Evolutionary conservation across 1,284 basidiomycete species (phyloP).

Genomic region (Boletellus sp.): DNA sequence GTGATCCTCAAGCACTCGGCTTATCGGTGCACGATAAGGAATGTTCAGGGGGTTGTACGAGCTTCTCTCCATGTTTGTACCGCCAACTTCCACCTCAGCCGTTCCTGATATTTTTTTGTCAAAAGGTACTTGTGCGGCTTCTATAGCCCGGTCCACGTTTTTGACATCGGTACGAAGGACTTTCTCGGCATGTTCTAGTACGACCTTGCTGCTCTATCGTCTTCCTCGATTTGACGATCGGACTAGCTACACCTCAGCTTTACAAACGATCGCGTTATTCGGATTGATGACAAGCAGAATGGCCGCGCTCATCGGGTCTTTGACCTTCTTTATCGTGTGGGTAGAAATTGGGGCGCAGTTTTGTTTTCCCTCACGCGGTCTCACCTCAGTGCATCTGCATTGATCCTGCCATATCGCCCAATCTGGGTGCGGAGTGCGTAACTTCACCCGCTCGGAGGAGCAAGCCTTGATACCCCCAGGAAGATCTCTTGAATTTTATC

Average conservation of each 20-base stretch:
- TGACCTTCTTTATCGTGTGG: conserved; percentile 58
- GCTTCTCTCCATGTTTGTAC: conserved; percentile 53
- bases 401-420: conserved; percentile 52
- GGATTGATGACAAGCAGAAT: conserved; percentile 69
- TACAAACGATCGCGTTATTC: conserved; percentile 77
- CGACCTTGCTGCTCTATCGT: conserved; percentile 27
- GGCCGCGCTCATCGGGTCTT: conserved; percentile 58
- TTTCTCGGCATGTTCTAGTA: conserved; percentile 66
- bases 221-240: conserved; percentile 1
- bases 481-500: conserved; percentile 64
- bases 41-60: conserved; percentile 45
- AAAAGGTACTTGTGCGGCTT: conserved; percentile 55
- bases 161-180: conserved; percentile 49
- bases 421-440: conserved; percentile 55
- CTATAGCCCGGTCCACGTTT: conserved; percentile 36
- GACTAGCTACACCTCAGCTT: conserved; percentile 48
- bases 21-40: conserved; percentile 7
- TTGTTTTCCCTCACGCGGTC: neutral
- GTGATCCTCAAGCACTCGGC: conserved; percentile 15
- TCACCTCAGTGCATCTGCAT: conserved; percentile 42
- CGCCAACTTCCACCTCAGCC: neutral
- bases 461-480: conserved; percentile 10
- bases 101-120: conserved; percentile 12
- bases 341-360: conserved; percentile 24
- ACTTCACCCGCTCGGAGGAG: neutral